Evolutionary conservation across 139 green algal genomes (phyloP), one percentile per base, ranked within the genome.

Genomic region (Chara braunii): DNA sequence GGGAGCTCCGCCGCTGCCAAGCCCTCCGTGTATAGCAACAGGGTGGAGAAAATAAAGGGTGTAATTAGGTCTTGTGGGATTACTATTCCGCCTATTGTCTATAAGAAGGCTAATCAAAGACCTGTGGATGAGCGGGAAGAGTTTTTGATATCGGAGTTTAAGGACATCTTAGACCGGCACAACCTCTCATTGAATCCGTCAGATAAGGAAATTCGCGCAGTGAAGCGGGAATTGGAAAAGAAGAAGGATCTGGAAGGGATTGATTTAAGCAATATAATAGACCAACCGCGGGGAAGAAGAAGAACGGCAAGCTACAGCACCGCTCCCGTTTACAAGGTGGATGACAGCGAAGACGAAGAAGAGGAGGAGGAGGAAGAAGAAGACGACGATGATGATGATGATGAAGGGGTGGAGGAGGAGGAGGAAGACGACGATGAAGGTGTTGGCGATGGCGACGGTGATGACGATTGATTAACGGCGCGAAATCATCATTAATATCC

Each of bases 201-300:
- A 1, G 54, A 71, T 40, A 64, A 71, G 66, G 62, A 71, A 26
- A 70, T 71, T 18, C 64, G 66, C 31, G 26, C 52, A n/a, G 57
- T 71, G 18, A 71, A 37, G 36, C 43, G 24, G 1, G 26, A 54
- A n/a, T 31, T 22, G 51, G 51, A 71, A 28, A 71, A 69, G 28
- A 12, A 34, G 0, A 72, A 54, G 33, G 62, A 71, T 31, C 2
- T 71, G 62, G 62, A 71, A 54, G 62, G 62, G n/a, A 71, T 71
- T 0, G 62, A 71, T 22, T 29, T 70, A 22, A 71, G 62, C 62
- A 71, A 71, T 42, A 64, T 71, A 3, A 28, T 71, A 18, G 62
- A 71, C 36, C 52, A 71, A 18, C 62, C 62, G 22, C 62, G 62
- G 1, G 62, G 62, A 0, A 31, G 62, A 22, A 37, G 62, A 14